Conservation (phyloP, 139 green algal genomes). For the Coccomyxa sp. region DNA sequence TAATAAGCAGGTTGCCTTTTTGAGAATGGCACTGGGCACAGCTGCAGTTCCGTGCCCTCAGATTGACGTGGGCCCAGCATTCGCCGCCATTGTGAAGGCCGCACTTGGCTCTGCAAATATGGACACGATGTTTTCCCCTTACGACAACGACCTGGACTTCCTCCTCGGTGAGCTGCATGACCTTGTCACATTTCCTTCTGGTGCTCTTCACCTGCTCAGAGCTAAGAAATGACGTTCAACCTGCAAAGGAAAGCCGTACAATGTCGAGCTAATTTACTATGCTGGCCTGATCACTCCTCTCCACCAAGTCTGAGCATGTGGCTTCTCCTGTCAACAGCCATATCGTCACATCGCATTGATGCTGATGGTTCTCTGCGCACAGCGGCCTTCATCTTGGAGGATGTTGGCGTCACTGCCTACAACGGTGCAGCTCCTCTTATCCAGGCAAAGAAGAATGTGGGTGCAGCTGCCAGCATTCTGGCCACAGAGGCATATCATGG, state of each 20-base stretch:
- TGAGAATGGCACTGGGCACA: slow-evolving; percentile 3
- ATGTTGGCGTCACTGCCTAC: slow-evolving; percentile 11
- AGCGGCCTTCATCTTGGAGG: slow-evolving; percentile 11
- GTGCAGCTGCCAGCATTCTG: slow-evolving; percentile 2
- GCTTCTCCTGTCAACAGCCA: not conserved
- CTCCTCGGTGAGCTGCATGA: not conserved
- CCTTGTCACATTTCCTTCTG: not conserved
- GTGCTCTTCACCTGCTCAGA: not conserved
- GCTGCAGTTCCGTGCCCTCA: not conserved
- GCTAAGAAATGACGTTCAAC: not conserved
- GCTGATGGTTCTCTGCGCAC: not conserved
- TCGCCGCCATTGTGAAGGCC: not conserved
- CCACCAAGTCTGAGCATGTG: not conserved
- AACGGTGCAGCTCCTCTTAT: slow-evolving; percentile 1
- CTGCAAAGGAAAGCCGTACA: not conserved
- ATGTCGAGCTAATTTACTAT: not conserved
- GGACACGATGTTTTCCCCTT: not conserved
- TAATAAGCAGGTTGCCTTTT: not conserved
- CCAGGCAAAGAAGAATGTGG: not conserved
- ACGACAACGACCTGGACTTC: not conserved
- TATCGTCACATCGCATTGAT: not conserved
- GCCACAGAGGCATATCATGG: slow-evolving; percentile 1
- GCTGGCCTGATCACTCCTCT: not conserved
- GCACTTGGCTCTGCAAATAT: slow-evolving; percentile 1
- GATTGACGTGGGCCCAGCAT: not conserved